Conservation (phyloP, 2,329 filamentous ascomycete genomes). For the Alternaria longipes region DNA sequence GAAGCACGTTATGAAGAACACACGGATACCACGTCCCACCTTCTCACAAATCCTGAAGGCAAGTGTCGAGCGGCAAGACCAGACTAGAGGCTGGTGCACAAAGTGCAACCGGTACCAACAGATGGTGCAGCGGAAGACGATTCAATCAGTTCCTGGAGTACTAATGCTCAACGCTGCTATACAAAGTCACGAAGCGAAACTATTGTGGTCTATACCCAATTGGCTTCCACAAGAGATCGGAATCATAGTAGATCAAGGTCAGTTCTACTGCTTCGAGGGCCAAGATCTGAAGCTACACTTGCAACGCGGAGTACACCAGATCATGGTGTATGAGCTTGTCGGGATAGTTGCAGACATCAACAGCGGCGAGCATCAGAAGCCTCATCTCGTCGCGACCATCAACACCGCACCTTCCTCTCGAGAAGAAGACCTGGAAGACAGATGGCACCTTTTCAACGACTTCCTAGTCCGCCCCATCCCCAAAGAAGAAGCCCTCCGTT, state of each 20-base stretch:
- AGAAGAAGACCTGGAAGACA: slow-evolving; percentile 67
- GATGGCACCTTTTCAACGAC: slow-evolving; percentile 98
- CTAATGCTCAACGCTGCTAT: slow-evolving; percentile 85
- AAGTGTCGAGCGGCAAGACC: slow-evolving; percentile 88
- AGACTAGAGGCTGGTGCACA: slow-evolving; percentile 91
- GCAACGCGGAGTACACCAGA: slow-evolving; percentile 79
- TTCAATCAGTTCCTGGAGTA: slow-evolving; percentile 83
- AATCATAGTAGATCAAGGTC: slow-evolving; percentile 87
- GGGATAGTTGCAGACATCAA: slow-evolving; percentile 92
- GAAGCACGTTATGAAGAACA: slow-evolving; percentile 63
- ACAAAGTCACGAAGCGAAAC: slow-evolving; percentile 75
- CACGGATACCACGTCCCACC: slow-evolving; percentile 63
- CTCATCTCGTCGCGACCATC: slow-evolving; percentile 89
- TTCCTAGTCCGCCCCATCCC: slow-evolving; percentile 86
- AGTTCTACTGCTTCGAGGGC: slow-evolving; percentile 94
- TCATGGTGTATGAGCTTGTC: slow-evolving; percentile 89
- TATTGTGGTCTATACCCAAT: slow-evolving; percentile 86
- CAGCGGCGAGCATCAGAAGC: slow-evolving; percentile 82
- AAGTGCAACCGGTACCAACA: slow-evolving; percentile 91
- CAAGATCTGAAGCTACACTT: slow-evolving; percentile 84
- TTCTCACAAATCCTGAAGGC: slow-evolving; percentile 94
- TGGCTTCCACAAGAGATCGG: slow-evolving; percentile 96
- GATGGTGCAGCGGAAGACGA: slow-evolving; percentile 82
- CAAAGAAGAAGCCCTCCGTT: slow-evolving; percentile 84
- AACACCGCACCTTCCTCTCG: slow-evolving; percentile 78